phyloP scores from a whole-genome alignment of 495 filamentous ascomycete species.

The Achaetomiella virescens region DNA sequence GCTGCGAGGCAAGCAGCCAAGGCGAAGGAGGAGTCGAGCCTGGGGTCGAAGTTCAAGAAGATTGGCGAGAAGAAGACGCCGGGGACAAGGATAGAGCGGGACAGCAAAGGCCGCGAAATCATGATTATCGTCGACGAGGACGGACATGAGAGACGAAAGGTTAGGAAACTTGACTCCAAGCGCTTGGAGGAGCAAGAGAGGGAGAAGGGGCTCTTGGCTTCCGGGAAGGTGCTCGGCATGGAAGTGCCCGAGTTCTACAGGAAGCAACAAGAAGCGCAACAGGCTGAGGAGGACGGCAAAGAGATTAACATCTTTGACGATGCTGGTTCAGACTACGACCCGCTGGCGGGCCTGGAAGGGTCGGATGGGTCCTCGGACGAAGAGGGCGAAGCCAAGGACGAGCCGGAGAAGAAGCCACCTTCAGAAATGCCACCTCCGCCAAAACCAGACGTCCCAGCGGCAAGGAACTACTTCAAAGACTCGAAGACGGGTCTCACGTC shows the following conservation, averaged over 20 bases:
- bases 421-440: conserved; percentile 41
- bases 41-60: conserved; percentile 79
- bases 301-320: conserved; percentile 80
- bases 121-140: conserved; percentile 80
- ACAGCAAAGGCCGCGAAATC: conserved; percentile 71
- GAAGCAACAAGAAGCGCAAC: conserved; percentile 29
- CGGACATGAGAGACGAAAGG: conserved; percentile 82
- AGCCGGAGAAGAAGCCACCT: conserved; percentile 7
- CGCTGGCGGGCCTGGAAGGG: conserved; percentile 64
- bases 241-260: conserved; percentile 61
- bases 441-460: conserved; percentile 23
- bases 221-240: conserved; percentile 70
- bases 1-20: conserved; percentile 61
- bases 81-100: conserved; percentile 64
- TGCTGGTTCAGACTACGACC: conserved; percentile 81
- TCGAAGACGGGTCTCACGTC: conserved; percentile 39
- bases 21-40: conserved; percentile 46
- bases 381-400: conserved; percentile 19
- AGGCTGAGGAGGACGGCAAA: conserved; percentile 51
- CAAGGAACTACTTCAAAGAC: conserved; percentile 57
- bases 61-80: conserved; percentile 59
- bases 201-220: conserved; percentile 51
- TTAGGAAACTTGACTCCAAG: conserved; percentile 48
- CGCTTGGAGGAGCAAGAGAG: conserved; percentile 31
- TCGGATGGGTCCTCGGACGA: conserved; percentile 39